Evolutionary conservation across 441 rosid species (phyloP), one percentile per base, ranked within the genome.

Genomic region (Capsella rubella): DNA sequence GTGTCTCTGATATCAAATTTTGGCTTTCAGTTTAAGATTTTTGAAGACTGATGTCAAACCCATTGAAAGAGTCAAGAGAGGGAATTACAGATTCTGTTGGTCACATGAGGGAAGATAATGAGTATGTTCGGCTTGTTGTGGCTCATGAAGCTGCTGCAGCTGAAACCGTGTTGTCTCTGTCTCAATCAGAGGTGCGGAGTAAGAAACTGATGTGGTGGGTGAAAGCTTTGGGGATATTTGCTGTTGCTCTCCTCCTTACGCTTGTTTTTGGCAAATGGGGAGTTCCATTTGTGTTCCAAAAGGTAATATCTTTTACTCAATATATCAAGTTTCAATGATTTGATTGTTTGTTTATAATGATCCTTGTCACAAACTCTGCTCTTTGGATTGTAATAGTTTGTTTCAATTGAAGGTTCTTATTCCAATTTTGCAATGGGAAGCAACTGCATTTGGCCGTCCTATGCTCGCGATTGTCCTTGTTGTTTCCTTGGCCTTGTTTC

Each of bases 401-500:
- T 37, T 52, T 34, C 21, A 15, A 69, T 57, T 82, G 71, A 75
- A 95, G 99, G 87, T 91, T 80, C 92, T 95, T 56, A 49, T 82
- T 71, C 99, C 99, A 8, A 81, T 91, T 3, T 76, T 95, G 95
- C 81, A 87, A 81, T 95, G 99, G 99, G 98, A 95, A 84, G 94
- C 99, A 78, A 91, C 97, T 73, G 94, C 98, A 12, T 95, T 95
- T 69, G 97, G 98, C n/a, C 98, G 89, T 79, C 99, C 99, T 9
- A 87, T 77, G 76, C 99, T 95, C 9, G 92, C 95, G 6, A 43
- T 86, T 21, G 95, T 95, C 68, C 95, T 95, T 39, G 70, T 90
- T 68, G 84, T 90, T 68, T 95, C 98, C 54, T 84, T 95, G 72
- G 98, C 98, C 27, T 67, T 93, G 78, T 89, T 95, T 79, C 99